Conservation (phyloP, 345 rosid genomes). For the Melastoma malabathricum region DNA sequence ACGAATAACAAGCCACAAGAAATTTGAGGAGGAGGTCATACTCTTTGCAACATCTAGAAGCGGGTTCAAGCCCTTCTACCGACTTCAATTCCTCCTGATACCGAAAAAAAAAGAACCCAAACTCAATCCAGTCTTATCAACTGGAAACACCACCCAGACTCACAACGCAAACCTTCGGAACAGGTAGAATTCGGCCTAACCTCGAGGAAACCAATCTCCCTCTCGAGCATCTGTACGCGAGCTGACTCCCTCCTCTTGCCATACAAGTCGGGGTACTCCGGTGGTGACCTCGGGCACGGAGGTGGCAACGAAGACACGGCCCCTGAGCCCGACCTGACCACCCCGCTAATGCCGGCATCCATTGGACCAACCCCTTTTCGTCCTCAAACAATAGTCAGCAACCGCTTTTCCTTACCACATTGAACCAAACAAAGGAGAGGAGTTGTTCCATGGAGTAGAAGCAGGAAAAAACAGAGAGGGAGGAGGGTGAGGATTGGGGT, state of each 20-base stretch:
- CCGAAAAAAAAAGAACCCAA: background rate
- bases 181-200: conserved; percentile 20
- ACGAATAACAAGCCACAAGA: background rate
- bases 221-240: conserved; percentile 74
- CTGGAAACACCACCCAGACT: background rate
- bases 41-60: conserved; percentile 88
- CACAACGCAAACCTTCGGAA: background rate
- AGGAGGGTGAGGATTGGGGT: no score
- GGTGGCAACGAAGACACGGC: conserved; percentile 33
- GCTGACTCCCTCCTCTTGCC: conserved; percentile 72
- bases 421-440: background rate
- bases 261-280: conserved; percentile 92
- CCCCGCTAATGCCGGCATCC: no score
- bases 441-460: no score
- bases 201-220: conserved; percentile 86
- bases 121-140: no score
- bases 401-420: no score
- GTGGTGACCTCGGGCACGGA: conserved; percentile 86
- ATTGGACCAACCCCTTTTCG: no score
- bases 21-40: conserved; percentile 19
- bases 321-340: conserved; percentile 5
- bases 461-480: no score
- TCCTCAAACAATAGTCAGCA: no score
- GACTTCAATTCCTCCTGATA: conserved; percentile 67
- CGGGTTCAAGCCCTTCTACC: conserved; percentile 41